Evolutionary conservation across 345 rosid genomes (phyloP), one percentile per base, ranked within the genome.

Genomic region (Salix arbutifolia): DNA sequence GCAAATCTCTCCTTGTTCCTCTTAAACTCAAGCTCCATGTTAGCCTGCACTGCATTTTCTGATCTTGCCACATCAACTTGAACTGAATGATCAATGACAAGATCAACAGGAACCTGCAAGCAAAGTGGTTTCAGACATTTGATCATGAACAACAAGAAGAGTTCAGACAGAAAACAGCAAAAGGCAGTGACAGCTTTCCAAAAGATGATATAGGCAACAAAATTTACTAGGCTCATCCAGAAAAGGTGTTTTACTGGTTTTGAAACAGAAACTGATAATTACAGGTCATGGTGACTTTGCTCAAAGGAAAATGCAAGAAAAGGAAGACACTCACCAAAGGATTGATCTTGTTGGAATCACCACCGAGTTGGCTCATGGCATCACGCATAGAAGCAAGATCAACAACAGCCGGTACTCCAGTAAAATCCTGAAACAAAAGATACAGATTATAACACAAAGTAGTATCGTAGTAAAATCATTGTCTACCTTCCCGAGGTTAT

Each of bases 371-470:
- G 73, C 83, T 88, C 98, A 96, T 94, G 13, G 99, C 99, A 91
- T 96, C 99, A 77, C 99, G 93, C 99, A 96, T 96, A 68, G 94
- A 85, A 78, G 99, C 99, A 72, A 96, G 99, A 80, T 96, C 99
- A 67, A 96, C 98, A 46, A 94, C 99, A 33, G 94, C 99, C 42
- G 99, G 99, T 37, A 96, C 99, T n/a, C 99, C 99, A 74, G 99
- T 96, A 86, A 96, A 94, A 84, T 94, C 99, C 99, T 96, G 89
- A 65, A 53, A 77, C 67, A 70, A 13, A 80, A 14, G 48, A 78
- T 18, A 38, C 58, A 25, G 31, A 33, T 78, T 72, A 74, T 79
- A 61, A 69, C 65, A 76, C 46, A 73, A 71, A 26, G 28, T 75
- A 25, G 30, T 17, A 50, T 31, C 38, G 19, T 12, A n/a, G 35